Evolutionary conservation across 148 eudicot species (phyloP), one percentile per base, ranked within the genome.

Genomic region (Mesembryanthemum crystallinum): DNA sequence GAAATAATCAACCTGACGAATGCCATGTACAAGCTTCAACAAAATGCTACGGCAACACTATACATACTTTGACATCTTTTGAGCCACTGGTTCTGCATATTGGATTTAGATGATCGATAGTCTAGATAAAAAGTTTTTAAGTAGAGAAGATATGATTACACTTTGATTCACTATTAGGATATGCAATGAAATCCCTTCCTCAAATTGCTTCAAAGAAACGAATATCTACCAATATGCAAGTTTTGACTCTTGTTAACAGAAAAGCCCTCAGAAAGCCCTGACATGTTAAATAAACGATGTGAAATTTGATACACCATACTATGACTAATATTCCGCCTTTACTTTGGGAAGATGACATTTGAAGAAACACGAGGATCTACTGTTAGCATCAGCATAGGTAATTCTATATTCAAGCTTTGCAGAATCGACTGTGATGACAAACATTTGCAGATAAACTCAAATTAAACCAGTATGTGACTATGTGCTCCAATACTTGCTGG

Each of bases 401-500:
- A 2, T 37, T 61, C 58, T 8, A 30, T 27, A 64, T 47, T 55
- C 57, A 21, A 12, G n/a, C 63, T 78, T 64, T 37, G 58, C 71
- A 39, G 62, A 65, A 47, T 20, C 45, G n/a, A 8, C 11, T 20
- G 7, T 28, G 20, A 51, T 8, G n/a, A 35, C 8, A 32, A 12
- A 74, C 30, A 42, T 45, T 8, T 3, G 24, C 27, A 4, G 0
- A 45, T 27, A 32, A 33, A 61, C 32, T 7, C 18, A 37, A 5
- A 7, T 14, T 24, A 39, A 24, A 11, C 4, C 5, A 25, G 5
- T n/a, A 25, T 42, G 35, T 17, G 39, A 35, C n/a, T n/a, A n/a
- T n/a, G n/a, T n/a, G n/a, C n/a, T n/a, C n/a, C n/a, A n/a, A n/a
- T 66, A 42, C 8, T 64, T 66, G 28, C 69, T 39, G 33, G 69